Evolutionary conservation across 805 yeast species (phyloP).

Genomic region (Starmerella bombicola): DNA sequence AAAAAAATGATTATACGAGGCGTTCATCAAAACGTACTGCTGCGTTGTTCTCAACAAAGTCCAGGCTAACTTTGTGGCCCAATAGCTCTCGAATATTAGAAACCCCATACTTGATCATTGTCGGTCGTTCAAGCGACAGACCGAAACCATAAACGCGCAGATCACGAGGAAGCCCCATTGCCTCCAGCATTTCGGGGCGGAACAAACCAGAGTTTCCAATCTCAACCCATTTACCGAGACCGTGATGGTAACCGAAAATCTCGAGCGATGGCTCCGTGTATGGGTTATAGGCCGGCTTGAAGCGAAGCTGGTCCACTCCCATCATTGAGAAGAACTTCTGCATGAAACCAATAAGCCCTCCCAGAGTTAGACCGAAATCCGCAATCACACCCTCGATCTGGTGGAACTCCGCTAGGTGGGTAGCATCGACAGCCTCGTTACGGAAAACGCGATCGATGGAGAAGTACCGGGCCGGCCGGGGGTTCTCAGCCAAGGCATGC

Average conservation of each 20-base stretch:
- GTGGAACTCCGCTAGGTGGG: constrained; percentile 98
- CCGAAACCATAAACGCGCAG: constrained; percentile 97
- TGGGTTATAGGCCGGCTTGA: constrained; percentile 98
- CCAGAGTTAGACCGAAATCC: constrained; percentile 86
- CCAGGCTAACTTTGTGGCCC: constrained; percentile 93
- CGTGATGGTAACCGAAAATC: constrained; percentile 92
- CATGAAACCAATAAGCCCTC: constrained; percentile 97
- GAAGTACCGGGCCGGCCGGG: constrained; percentile 81
- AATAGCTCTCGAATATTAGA: constrained; percentile 90
- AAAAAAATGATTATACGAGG: constrained; percentile 28
- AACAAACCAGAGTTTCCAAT: constrained; percentile 99
- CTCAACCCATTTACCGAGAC: constrained; percentile 94
- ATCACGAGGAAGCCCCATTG: constrained; percentile 94
- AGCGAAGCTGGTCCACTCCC: constrained; percentile 93
- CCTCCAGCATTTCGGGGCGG: constrained; percentile 97
- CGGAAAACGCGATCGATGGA: constrained; percentile 98
- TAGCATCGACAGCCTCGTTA: constrained; percentile 98
- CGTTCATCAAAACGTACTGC: constrained; percentile 93
- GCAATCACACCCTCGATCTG: constrained; percentile 99
- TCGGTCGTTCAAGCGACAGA: constrained; percentile 91
- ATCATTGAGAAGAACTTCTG: constrained; percentile 89
- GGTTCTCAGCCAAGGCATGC: constrained; percentile 70
- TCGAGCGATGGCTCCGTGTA: constrained; percentile 98
- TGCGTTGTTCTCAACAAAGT: constrained; percentile 88
- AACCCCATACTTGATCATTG: constrained; percentile 96